phyloP scores from a whole-genome alignment of 768 basidiomycete species.

The Russula foetens region DNA sequence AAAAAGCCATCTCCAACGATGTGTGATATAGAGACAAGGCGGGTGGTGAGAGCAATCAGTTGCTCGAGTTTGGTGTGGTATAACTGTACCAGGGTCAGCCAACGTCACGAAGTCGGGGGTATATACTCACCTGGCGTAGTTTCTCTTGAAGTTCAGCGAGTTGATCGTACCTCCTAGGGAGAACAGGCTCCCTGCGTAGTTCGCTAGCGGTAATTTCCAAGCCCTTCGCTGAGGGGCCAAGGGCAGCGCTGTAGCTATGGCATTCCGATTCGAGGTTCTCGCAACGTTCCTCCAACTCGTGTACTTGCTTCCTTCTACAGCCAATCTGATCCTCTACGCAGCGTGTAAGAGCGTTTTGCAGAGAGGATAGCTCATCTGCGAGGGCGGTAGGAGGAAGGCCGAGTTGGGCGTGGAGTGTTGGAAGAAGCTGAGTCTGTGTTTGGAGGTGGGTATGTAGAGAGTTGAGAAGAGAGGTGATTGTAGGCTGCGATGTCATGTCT shows the following conservation, averaged over 20 bases:
- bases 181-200: constrained; percentile 58
- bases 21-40: constrained; percentile 48
- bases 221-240: constrained; percentile 66
- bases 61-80: constrained; percentile 78
- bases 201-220: constrained; percentile 59
- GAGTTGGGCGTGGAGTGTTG: constrained; percentile 75
- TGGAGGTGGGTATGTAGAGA: constrained; percentile 73
- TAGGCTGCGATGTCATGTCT: constrained; percentile 14
- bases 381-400: constrained; percentile 74
- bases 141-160: constrained; percentile 70
- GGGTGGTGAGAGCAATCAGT: constrained; percentile 58
- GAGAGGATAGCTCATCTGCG: constrained; percentile 65
- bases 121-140: constrained; percentile 59
- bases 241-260: constrained; percentile 52
- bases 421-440: constrained; percentile 73
- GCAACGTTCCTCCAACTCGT: constrained; percentile 62
- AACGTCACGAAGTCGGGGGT: neutral
- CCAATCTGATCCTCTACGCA: constrained; percentile 73
- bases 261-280: constrained; percentile 56
- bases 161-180: constrained; percentile 65
- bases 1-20: constrained; percentile 58
- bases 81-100: constrained; percentile 31
- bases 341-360: constrained; percentile 67
- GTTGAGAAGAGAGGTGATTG: constrained; percentile 60
- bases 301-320: constrained; percentile 62